These are phyloP conservation scores for Maudiozyma barnettii DNA, from an alignment of 805 yeast species.

Conservation along the genomic window DNA sequence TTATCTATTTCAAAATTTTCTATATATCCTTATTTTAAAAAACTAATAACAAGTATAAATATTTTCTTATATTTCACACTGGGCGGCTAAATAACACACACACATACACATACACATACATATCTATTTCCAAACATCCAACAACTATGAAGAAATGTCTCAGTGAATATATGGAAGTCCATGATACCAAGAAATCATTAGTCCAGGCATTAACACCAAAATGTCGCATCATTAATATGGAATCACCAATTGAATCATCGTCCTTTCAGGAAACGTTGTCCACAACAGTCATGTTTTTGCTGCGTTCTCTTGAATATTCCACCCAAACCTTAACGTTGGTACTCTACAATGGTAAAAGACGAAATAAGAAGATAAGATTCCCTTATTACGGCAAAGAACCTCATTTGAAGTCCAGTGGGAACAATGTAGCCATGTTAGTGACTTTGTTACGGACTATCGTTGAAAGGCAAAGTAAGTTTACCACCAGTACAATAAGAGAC, in stretches of 20 bases:
- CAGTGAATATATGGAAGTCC: constrained; percentile 4
- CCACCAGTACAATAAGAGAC: constrained; percentile 36
- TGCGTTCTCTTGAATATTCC: neutral
- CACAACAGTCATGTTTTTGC: neutral
- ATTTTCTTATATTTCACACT: neutral
- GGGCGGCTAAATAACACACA: neutral
- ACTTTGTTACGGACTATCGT: constrained; percentile 12
- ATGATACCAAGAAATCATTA: constrained; percentile 8
- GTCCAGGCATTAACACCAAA: constrained; percentile 10
- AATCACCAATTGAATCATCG: neutral
- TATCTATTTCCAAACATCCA: too few species aligned
- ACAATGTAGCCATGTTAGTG: constrained; percentile 12
- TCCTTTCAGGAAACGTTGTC: neutral
- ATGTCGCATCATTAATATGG: constrained; percentile 10
- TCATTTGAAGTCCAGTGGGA: neutral
- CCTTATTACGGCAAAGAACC: constrained; percentile 8
- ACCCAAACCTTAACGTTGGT: neutral
- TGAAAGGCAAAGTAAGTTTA: constrained; percentile 1
- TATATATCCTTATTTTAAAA: neutral
- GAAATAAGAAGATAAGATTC: constrained; percentile 2
- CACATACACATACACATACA: neutral
- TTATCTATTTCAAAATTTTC: neutral
- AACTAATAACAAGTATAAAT: too few species aligned
- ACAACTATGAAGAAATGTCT: neutral
- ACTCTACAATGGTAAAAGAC: neutral